A percentile compares a stretch with the other conserved stretches of the same genome.
Evolutionary conservation across 257 asterid species (phyloP).

Genomic region (Solanum okadae): DNA sequence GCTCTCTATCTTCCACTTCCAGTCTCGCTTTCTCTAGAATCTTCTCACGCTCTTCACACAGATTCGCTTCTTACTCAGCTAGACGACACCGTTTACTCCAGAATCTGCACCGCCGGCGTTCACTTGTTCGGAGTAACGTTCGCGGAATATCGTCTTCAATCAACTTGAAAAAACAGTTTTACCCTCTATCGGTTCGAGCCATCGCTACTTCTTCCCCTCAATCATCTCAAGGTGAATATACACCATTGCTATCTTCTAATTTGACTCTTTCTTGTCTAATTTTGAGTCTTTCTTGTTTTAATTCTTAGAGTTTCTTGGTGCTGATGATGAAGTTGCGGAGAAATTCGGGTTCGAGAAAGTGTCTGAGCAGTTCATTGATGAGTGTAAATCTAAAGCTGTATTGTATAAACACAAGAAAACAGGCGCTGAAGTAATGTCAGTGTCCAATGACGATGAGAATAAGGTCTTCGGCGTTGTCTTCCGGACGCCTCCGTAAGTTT

Average conservation of each 20-base stretch:
- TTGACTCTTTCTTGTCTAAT: neutral
- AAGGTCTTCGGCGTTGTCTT: slow-evolving; percentile 93
- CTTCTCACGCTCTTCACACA: slow-evolving; percentile 55
- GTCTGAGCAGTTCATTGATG: slow-evolving; percentile 81
- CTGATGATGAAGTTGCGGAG: slow-evolving; percentile 69
- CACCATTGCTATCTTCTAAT: neutral
- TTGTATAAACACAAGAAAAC: slow-evolving; percentile 93
- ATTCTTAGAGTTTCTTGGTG: slow-evolving; percentile 44
- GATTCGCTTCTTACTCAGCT: slow-evolving; percentile 21
- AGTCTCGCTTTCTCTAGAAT: slow-evolving; percentile 47
- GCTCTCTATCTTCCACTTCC: slow-evolving; percentile 55
- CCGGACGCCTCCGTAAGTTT: slow-evolving; percentile 90
- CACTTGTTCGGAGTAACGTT: slow-evolving; percentile 34
- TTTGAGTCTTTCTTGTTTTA: neutral
- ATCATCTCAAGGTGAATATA: slow-evolving; percentile 31
- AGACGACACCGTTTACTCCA: slow-evolving; percentile 47
- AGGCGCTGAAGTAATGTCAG: slow-evolving; percentile 92
- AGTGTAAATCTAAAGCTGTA: slow-evolving; percentile 87
- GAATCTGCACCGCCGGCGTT: slow-evolving; percentile 29
- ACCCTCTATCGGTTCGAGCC: slow-evolving; percentile 53
- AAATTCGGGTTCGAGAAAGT: slow-evolving; percentile 88
- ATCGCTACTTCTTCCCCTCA: slow-evolving; percentile 62
- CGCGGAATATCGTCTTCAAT: slow-evolving; percentile 35
- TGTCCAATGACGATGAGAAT: slow-evolving; percentile 91
- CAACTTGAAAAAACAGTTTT: slow-evolving; percentile 30